A percentile compares a stretch with the other conserved stretches of the same genome.
Conservation (phyloP, 106 monocot species). For the Apostasia shenzhenica region DNA sequence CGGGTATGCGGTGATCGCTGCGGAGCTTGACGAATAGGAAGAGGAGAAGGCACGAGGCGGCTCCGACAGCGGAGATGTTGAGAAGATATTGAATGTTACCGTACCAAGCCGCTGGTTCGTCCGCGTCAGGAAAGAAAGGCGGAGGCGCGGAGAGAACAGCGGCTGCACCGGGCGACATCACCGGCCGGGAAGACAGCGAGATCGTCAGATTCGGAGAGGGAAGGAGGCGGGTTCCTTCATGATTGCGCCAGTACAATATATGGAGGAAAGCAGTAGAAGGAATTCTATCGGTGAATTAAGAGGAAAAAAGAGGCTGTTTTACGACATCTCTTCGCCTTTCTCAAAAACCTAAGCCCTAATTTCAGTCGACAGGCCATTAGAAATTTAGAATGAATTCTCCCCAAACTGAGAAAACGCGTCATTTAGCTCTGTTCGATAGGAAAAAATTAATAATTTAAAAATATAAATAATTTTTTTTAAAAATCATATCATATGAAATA, state of each 20-base stretch:
- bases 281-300: too few species aligned
- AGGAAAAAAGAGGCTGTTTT: too few species aligned
- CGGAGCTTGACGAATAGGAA: slow-evolving; percentile 96
- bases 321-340: too few species aligned
- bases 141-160: slow-evolving; percentile 12
- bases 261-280: too few species aligned
- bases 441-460: too few species aligned
- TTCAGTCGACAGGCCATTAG: too few species aligned
- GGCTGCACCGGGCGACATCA: slow-evolving; percentile 4
- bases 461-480: too few species aligned
- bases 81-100: slow-evolving; percentile 95
- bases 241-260: neutral
- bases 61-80: slow-evolving; percentile 80
- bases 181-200: neutral
- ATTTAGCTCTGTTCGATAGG: too few species aligned
- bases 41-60: slow-evolving; percentile 73
- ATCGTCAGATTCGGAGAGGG: neutral
- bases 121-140: slow-evolving; percentile 19
- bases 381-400: too few species aligned
- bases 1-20: slow-evolving; percentile 79
- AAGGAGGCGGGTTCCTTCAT: neutral
- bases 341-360: too few species aligned
- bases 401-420: too few species aligned
- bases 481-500: too few species aligned
- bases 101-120: slow-evolving; percentile 62